Evolutionary conservation across 1,284 basidiomycete species (phyloP), one percentile per base, ranked within the genome.

Genomic region (Leccinum solheimii): DNA sequence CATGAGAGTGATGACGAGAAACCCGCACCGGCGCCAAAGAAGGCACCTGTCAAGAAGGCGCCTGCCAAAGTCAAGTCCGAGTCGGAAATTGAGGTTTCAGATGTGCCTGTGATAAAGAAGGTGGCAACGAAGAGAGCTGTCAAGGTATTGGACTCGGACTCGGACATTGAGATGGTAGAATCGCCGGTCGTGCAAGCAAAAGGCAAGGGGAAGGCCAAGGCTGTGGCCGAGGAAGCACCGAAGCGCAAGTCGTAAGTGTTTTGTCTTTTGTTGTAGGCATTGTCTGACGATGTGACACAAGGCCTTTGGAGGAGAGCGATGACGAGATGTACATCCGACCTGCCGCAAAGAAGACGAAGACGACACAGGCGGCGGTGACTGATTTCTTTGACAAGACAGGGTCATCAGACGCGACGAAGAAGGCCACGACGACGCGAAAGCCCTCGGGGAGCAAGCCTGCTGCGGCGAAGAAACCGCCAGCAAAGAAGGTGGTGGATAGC

Each of bases 321-420:
- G 79, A 79, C 45, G 76, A 79, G 21, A 56, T 68, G 57, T 67
- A 77, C 36, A 63, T 75, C 55, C 83, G 85, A 68, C 82, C 81
- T 11, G 74, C 70, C 5, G 70, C 78, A 0, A 83, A 83, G 74
- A 86, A 84, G 72, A 78, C 78, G 65, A 83, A 83, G 63, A 72
- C 68, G 48, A 38, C 75, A 0, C 82, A 83, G 65, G 71, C 80
- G 0, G 73, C 80, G 1, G 78, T 86, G 40, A 82, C 84, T 1
- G 85, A 88, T 68, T 87, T 86, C 76, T 86, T 88, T 62, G 78
- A 78, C 51, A 88, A 89, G 66, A 73, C 77, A 30, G 69, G 69
- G 2, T 67, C 73, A 6, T 69, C 74, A 19, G 75, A 74, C 38
- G 62, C 68, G 51, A 68, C 69, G 55, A 81, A 79, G 68, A 76